Percentiles rank a stretch among this genome's conserved stretches.
These are phyloP conservation scores for Fusarium nisikadoi DNA, from an alignment of 2,329 filamentous ascomycete species.

Conservation along the genomic window DNA sequence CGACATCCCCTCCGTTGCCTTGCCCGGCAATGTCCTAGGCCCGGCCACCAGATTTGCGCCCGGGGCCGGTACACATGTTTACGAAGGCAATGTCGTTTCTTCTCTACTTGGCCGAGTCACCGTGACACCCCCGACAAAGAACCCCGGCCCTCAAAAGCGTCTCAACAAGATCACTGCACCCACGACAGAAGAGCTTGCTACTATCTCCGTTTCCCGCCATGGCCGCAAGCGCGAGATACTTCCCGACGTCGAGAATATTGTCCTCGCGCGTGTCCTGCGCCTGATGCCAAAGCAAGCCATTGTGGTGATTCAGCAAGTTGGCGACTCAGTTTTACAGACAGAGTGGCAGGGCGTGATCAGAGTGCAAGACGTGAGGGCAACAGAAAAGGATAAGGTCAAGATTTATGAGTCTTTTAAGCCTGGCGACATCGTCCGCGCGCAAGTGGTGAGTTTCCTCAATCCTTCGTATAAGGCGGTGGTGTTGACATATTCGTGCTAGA, in stretches of 20 bases:
- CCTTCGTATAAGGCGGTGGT: background rate
- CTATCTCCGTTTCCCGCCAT: conserved; percentile 65
- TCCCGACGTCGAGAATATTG: conserved; percentile 81
- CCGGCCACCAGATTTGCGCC: conserved; percentile 72
- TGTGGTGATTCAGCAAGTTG: conserved; percentile 86
- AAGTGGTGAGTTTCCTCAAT: conserved; percentile 69
- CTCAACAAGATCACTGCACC: conserved; percentile 66
- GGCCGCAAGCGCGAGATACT: conserved; percentile 74
- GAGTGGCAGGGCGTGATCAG: conserved; percentile 89
- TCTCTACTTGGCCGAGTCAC: conserved; percentile 82
- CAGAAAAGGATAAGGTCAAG: conserved; percentile 94
- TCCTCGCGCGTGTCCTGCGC: conserved; percentile 86
- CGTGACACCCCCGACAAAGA: conserved; percentile 60
- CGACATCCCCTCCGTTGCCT: conserved; percentile 65
- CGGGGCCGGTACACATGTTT: conserved; percentile 86
- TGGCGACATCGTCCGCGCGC: conserved; percentile 88
- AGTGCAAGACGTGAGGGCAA: conserved; percentile 90
- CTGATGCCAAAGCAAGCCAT: conserved; percentile 87
- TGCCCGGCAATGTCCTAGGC: conserved; percentile 86
- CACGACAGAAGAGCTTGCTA: conserved; percentile 57
- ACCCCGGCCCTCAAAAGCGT: conserved; percentile 65
- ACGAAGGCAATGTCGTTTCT: conserved; percentile 78
- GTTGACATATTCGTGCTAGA: conserved; percentile 57
- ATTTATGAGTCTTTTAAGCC: conserved; percentile 92
- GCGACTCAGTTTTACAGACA: conserved; percentile 75